Evolutionary conservation across 192 early-diverging fungal genomes (phyloP).

Genomic region (Haplosporangium gracile): DNA sequence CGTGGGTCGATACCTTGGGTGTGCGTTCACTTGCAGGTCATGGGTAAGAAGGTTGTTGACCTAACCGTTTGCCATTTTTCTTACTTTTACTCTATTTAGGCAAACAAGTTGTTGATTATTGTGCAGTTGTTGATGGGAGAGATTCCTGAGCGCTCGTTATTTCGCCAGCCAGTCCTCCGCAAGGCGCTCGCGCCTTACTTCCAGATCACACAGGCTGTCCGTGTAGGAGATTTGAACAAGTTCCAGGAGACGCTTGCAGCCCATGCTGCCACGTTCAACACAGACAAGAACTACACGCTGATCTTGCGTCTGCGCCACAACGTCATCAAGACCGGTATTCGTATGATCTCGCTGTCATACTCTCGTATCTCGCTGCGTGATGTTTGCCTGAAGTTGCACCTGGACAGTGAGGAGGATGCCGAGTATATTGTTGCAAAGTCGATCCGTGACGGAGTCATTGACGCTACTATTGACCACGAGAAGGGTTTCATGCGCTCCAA

Average conservation of each 20-base stretch:
- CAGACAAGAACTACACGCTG: slow-evolving; percentile 91
- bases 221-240: slow-evolving; percentile 92
- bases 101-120: slow-evolving; percentile 95
- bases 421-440: slow-evolving; percentile 99
- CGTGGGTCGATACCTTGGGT: not conserved
- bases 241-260: slow-evolving; percentile 91
- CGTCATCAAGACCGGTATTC: slow-evolving; percentile 99
- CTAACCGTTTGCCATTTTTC: not conserved
- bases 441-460: slow-evolving; percentile 98
- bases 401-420: slow-evolving; percentile 99
- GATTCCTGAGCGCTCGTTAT: slow-evolving; percentile 95
- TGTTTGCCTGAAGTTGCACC: slow-evolving; percentile 95
- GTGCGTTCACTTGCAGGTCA: not conserved
- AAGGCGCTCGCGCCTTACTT: slow-evolving; percentile 94
- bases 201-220: slow-evolving; percentile 96
- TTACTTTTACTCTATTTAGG: slow-evolving; percentile 54
- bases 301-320: slow-evolving; percentile 98
- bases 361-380: slow-evolving; percentile 96
- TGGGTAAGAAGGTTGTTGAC: not conserved
- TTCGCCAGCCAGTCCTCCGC: slow-evolving; percentile 87
- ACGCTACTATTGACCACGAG: slow-evolving; percentile 96
- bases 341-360: slow-evolving; percentile 96
- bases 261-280: slow-evolving; percentile 81
- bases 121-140: slow-evolving; percentile 99
- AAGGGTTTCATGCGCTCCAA: slow-evolving; percentile 93